Base-by-base conservation (phyloP, 306 rosid species). In the Sicyos baderoa region DNA sequence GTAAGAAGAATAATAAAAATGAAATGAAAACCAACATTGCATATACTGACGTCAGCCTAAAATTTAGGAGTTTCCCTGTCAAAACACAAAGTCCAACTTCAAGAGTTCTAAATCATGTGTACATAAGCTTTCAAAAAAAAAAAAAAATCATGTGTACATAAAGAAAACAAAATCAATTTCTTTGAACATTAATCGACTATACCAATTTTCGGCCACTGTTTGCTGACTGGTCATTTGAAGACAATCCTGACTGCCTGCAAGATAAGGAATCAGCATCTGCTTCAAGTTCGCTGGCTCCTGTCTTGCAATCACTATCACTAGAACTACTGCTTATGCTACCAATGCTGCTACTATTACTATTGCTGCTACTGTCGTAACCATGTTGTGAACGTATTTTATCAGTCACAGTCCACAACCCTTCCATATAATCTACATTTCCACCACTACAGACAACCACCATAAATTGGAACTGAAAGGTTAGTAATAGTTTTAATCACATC, bases 261-360 rank as follows among this genome's bases (percentile, higher is more conserved):
- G 87, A 82, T 79, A 93, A 79, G 75, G 98, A 93, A 86, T 93
- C 98, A 64, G 98, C 98, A 80, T 93, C 99, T 11, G 96, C 97
- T 87, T 93, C 99, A 22, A 90, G 88, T 70, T 93, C 99, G 57
- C 81, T 85, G 74, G 80, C 84, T 77, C 91, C 98, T n/a, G 83
- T 79, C 83, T 79, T 90, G 85, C 82, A 73, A 80, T 88, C 99
- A 75, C 94, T 93, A 63, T 90, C 97, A 71, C 89, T 90, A 58
- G 93, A 85, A 79, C 97, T 88, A 84, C 89, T 86, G 78, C 98
- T 88, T 83, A 88, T 72, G 90, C 94, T 88, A 77, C 95, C 88
- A 72, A 86, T 82, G 84, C 97, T 93, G 90, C 99, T 90, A 71
- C 86, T 86, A 71, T 93, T 90, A 78, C 99, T 93, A 83, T 86